These are phyloP conservation scores for Neobulgaria alba DNA, from an alignment of 2,329 filamentous ascomycete genomes.

Conservation along the genomic window DNA sequence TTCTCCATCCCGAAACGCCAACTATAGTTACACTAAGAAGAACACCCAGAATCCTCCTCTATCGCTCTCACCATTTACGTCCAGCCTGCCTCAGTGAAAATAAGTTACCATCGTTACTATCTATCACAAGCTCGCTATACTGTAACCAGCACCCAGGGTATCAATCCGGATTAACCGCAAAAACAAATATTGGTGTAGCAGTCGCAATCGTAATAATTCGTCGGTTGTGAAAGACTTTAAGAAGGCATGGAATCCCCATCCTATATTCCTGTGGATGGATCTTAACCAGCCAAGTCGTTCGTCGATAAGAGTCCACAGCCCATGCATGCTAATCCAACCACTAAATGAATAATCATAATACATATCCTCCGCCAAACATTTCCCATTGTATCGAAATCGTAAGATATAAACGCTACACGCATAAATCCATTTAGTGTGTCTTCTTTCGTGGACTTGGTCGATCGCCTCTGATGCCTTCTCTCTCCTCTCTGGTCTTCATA, in stretches of 20 bases:
- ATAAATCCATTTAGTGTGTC: constrained; percentile 6
- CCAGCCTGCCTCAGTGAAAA: no score
- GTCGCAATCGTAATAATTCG: not conserved
- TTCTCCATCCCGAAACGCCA: no score
- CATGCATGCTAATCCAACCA: not conserved
- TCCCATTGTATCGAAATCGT: not conserved
- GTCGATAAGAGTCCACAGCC: not conserved
- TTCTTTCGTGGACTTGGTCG: constrained; percentile 9
- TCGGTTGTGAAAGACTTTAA: no score
- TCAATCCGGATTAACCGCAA: not conserved
- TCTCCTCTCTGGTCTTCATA: constrained; percentile 27
- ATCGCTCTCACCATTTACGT: no score
- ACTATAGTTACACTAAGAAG: no score
- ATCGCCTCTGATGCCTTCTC: not conserved
- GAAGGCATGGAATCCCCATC: no score
- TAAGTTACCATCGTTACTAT: no score
- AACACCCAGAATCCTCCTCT: no score
- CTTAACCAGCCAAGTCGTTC: not conserved
- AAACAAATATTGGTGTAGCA: not conserved
- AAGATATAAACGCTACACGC: not conserved
- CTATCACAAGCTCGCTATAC: no score
- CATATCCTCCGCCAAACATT: not conserved
- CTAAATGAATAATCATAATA: not conserved
- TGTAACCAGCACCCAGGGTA: not conserved
- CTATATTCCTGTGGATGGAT: not conserved